Conservation (phyloP, 441 rosid genomes). For the Populus hybrid region DNA sequence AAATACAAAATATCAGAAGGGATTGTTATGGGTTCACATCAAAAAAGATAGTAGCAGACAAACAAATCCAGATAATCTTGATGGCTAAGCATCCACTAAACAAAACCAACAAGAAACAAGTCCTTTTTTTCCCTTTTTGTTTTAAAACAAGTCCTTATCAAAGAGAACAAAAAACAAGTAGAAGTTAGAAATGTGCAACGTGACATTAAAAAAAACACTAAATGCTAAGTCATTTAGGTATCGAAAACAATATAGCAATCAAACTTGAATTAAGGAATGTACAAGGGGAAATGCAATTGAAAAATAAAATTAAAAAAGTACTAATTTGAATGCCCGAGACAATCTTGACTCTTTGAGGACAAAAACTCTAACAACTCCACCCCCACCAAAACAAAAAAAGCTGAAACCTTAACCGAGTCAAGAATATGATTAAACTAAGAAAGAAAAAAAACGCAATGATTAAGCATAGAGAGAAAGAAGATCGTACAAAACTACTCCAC, state of each 20-base stretch:
- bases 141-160: constrained; percentile 12
- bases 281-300: not conserved
- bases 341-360: not conserved
- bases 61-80: constrained; percentile 6
- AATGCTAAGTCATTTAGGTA: not conserved
- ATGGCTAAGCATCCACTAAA: not conserved
- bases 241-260: not conserved
- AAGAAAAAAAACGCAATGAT: not conserved
- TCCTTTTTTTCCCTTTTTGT: no score
- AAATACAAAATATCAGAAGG: not conserved
- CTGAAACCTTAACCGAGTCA: not conserved
- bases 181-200: not conserved
- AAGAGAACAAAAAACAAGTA: not conserved
- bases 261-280: not conserved
- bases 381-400: not conserved
- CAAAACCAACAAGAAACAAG: not conserved
- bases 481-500: not conserved
- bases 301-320: not conserved
- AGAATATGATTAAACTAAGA: not conserved
- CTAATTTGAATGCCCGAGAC: not conserved
- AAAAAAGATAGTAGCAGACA: constrained; percentile 14
- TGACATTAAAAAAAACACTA: not conserved
- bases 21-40: constrained; percentile 10
- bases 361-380: not conserved
- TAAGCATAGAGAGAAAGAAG: not conserved